Evolutionary conservation across 1,139 yeast species (phyloP).

Genomic region (Nakaseomyces bracarensis): DNA sequence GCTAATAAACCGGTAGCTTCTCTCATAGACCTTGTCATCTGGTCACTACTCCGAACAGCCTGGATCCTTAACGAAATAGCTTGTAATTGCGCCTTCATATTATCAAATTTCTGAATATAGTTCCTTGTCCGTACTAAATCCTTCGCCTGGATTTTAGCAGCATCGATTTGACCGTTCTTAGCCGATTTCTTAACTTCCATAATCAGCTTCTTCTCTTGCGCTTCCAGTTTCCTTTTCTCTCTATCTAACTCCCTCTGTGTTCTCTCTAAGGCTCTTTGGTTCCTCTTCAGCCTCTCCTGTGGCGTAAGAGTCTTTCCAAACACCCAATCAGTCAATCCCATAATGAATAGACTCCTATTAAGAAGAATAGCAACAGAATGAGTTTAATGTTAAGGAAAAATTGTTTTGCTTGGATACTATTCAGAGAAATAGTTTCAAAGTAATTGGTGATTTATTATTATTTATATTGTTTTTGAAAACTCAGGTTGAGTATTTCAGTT

Average conservation of each 20-base stretch:
- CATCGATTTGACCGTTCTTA: slow-evolving; percentile 76
- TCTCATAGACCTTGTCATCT: slow-evolving; percentile 90
- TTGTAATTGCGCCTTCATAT: slow-evolving; percentile 91
- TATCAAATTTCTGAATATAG: slow-evolving; percentile 77
- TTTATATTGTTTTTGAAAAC: too few species aligned
- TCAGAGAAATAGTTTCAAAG: too few species aligned
- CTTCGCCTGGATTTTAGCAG: slow-evolving; percentile 91
- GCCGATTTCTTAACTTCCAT: slow-evolving; percentile 86
- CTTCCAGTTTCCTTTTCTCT: slow-evolving; percentile 76
- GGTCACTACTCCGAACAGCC: slow-evolving; percentile 85
- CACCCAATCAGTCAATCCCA: slow-evolving; percentile 84
- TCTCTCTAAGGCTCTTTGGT: slow-evolving; percentile 87
- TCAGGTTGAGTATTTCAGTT: too few species aligned
- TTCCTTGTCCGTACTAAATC: slow-evolving; percentile 83
- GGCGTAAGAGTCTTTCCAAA: slow-evolving; percentile 93
- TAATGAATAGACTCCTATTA: slow-evolving; percentile 14
- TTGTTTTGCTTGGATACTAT: too few species aligned
- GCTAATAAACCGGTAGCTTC: slow-evolving; percentile 86
- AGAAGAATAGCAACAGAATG: background rate
- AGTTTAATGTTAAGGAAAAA: too few species aligned
- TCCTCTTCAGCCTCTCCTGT: slow-evolving; percentile 87
- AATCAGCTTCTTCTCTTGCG: slow-evolving; percentile 82
- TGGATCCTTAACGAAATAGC: slow-evolving; percentile 88
- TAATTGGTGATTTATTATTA: too few species aligned
- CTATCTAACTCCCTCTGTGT: slow-evolving; percentile 89